Base-by-base conservation (phyloP, 202 grass and related monocot genomes). In the Schoenoplectus tabernaemontani region DNA sequence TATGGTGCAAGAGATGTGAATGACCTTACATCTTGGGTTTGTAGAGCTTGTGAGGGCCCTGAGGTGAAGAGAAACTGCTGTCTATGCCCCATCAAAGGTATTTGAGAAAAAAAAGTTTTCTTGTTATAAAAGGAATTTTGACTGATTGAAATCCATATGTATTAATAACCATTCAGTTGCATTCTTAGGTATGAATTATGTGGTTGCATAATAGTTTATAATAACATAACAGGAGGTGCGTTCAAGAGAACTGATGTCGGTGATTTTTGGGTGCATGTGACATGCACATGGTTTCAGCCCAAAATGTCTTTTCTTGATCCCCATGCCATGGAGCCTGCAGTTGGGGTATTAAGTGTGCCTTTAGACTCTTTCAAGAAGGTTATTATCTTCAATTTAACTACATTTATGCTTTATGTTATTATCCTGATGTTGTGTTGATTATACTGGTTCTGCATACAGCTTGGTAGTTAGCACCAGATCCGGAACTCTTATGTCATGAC, bases 261-360 rank as follows among this genome's bases (percentile, higher is more conserved):
- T 64, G 77, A 87, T 83, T 78, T 99, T 46, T 99, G 92, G 96
- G 92, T 91, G 85, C 96, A 99, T 88, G 42, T 99, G 54, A 96
- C 88, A 77, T 99, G 96, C 79, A 91, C 91, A 28, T 99, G 96
- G 96, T 99, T 91, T 87, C 96, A 93, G 80, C 96, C 92, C 73
- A 87, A 89, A 85, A 90, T 96, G 22, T 85, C 87, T 11, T 99
- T 99, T 86, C 86, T 78, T 30, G 68, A 88, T 86, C 89, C 88
- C 12, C 77, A 89, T 57, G 91, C 68, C 26, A 99, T 99, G 96
- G 92, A 99, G 78, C 96, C 92, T 83, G 96, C 96, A 75, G 77
- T 84, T 72, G 92, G 90, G 28, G 81, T 99, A 87, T 86, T 99
- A 64, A 92, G 61, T 71, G 92, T 99, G 36, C 85, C 90, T 79